Percentiles rank a stretch among this genome's conserved stretches.
These are phyloP conservation scores for Vigna radiata DNA, from an alignment of 306 rosid species.

Conservation along the genomic window DNA sequence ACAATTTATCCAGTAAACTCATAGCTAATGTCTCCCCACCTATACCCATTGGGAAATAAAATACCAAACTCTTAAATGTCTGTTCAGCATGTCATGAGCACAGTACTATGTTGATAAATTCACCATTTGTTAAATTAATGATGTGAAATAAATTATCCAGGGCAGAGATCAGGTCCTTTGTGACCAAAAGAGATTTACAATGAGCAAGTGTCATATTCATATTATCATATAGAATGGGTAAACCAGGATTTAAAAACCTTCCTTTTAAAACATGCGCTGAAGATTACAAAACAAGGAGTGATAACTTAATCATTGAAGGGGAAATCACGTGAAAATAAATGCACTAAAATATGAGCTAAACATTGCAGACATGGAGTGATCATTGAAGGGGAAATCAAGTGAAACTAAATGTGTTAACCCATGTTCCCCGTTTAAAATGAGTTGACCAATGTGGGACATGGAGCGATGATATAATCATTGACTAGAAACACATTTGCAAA, in stretches of 20 bases:
- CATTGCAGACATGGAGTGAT: background rate
- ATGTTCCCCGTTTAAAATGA: too few relatives aligned
- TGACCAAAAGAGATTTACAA: constrained; percentile 1
- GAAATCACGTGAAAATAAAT: constrained; percentile 18
- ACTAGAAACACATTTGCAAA: too few relatives aligned
- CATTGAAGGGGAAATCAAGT: background rate
- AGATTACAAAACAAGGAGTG: background rate
- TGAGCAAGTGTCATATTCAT: background rate
- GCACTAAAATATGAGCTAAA: background rate
- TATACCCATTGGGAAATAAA: background rate
- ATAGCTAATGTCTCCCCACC: background rate
- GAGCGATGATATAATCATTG: too few relatives aligned
- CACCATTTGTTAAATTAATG: background rate
- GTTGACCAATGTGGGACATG: too few relatives aligned
- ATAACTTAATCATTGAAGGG: background rate
- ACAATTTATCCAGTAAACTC: background rate
- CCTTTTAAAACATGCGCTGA: background rate
- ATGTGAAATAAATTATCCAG: background rate
- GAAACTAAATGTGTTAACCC: background rate
- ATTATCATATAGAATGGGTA: background rate
- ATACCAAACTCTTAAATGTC: constrained; percentile 4
- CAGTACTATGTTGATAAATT: background rate
- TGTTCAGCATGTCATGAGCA: background rate
- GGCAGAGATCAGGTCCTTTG: constrained; percentile 9
- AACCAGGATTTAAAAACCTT: background rate